phyloP scores from a whole-genome alignment of 345 rosid species.

The Litchi chinensis region DNA sequence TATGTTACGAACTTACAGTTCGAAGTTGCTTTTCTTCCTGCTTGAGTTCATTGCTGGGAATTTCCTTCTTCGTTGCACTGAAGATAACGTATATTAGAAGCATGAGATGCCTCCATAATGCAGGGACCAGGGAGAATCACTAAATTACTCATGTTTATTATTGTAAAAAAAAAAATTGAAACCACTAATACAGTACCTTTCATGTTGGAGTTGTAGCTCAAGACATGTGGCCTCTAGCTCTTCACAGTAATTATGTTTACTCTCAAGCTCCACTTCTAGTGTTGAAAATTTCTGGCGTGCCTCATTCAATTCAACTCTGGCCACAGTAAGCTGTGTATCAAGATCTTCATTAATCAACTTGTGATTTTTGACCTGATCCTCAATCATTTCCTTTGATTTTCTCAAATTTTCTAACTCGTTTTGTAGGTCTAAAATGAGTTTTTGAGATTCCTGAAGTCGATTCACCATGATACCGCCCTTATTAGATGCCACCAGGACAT shows the following conservation, averaged over 20 bases:
- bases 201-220: slow-evolving; percentile 47
- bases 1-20: slow-evolving; percentile 53
- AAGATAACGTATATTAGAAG: slow-evolving; percentile 28
- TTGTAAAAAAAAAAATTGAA: slow-evolving; percentile 6
- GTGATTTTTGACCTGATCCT: slow-evolving; percentile 47
- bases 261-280: slow-evolving; percentile 49
- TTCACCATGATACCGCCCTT: slow-evolving; percentile 29
- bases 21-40: slow-evolving; percentile 54
- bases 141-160: background rate
- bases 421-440: slow-evolving; percentile 35
- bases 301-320: slow-evolving; percentile 41
- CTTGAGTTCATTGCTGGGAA: slow-evolving; percentile 33
- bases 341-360: slow-evolving; percentile 37
- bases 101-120: slow-evolving; percentile 21
- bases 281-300: slow-evolving; percentile 37
- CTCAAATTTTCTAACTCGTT: slow-evolving; percentile 41
- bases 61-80: slow-evolving; percentile 53
- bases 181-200: slow-evolving; percentile 42
- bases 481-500: slow-evolving; percentile 32
- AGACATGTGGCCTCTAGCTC: slow-evolving; percentile 51
- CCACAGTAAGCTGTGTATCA: slow-evolving; percentile 34
- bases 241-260: slow-evolving; percentile 43
- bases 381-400: slow-evolving; percentile 33
- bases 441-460: slow-evolving; percentile 47
- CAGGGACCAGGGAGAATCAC: background rate